Percentiles rank a stretch among this genome's conserved stretches.
Conservation (phyloP, 495 filamentous ascomycete genomes). For the Durotheca rogersii region DNA sequence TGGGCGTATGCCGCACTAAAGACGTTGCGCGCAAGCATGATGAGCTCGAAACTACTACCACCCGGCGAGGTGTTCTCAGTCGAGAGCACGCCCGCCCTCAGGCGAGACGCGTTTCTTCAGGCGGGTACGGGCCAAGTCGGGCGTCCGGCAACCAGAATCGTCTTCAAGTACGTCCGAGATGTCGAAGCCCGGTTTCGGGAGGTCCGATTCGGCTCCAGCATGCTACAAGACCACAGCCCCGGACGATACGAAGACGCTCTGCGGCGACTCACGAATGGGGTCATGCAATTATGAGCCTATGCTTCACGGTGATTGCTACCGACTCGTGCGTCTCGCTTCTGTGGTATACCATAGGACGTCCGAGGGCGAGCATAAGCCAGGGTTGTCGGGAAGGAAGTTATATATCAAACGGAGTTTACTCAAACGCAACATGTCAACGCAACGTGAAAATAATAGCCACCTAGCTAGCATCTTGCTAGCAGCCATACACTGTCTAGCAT, state of each 20-base stretch:
- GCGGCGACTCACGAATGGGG: constrained; percentile 40
- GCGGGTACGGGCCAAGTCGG: constrained; percentile 52
- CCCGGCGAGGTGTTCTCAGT: constrained; percentile 77
- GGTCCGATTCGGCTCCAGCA: constrained; percentile 67
- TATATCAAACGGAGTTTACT: no score
- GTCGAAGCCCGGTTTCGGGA: constrained; percentile 69
- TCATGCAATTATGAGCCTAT: constrained; percentile 24
- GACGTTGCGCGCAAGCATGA: constrained; percentile 66
- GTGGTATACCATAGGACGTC: no score
- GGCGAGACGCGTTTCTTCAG: constrained; percentile 56
- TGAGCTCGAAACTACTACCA: constrained; percentile 67
- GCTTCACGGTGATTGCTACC: background rate
- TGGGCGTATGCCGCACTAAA: constrained; percentile 73
- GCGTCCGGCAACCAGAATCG: constrained; percentile 62
- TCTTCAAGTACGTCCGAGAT: constrained; percentile 64
- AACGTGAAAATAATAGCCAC: no score
- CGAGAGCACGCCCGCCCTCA: constrained; percentile 60
- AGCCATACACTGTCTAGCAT: no score
- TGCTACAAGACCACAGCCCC: constrained; percentile 78
- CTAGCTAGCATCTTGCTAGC: no score
- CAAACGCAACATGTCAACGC: no score
- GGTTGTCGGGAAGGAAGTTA: no score
- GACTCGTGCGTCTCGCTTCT: no score
- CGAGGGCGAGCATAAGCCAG: no score
- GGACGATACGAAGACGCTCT: constrained; percentile 65